Evolutionary conservation across 139 green algal species (phyloP), one percentile per base, ranked within the genome.

Genomic region (Asterochloris erici): DNA sequence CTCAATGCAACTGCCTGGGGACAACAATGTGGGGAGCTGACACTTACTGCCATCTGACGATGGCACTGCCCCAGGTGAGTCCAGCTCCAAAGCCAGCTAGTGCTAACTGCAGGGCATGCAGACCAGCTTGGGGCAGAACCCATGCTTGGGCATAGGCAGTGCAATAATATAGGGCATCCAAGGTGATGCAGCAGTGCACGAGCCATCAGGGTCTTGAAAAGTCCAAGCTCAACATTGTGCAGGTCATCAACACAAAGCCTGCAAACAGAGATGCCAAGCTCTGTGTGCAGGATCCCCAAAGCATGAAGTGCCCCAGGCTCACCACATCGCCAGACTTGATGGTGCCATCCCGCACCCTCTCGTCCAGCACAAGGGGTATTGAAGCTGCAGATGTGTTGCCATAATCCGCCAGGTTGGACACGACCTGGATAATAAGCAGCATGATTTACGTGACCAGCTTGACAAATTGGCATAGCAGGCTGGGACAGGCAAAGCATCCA

Each of bases 371-470:
- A 14, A 99, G 86, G 0, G 97, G 97, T 64, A 99, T 98, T 81
- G 93, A 98, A 29, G 93, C 97, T 0, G 97, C 97, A 21, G 85
- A 95, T 64, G 97, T 99, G 93, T 99, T 99, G 86, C 97, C 97
- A 82, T 98, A 99, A 86, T 97, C 89, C 9, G 87, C 82, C 16
- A 98, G 86, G 79, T 98, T 98, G 78, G 85, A 92, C 2, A 98
- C 87, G 23, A 97, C 95, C n/a, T 86, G 83, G 13, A 82, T 23
- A 38, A 10, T 6, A 27, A 13, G 17, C 10, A 71, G 1, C 17
- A 26, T 81, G 77, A 71, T 21, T 66, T 19, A 12, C 19, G 74
- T 29, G 78, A 10, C 17, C 74, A 77, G 19, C 2, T 66, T 28
- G 12, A 63, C 61, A 82, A 10, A 74, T 68, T 70, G 28, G 68